Base-by-base conservation (phyloP, 345 rosid species). In the Orychophragmus violaceus region DNA sequence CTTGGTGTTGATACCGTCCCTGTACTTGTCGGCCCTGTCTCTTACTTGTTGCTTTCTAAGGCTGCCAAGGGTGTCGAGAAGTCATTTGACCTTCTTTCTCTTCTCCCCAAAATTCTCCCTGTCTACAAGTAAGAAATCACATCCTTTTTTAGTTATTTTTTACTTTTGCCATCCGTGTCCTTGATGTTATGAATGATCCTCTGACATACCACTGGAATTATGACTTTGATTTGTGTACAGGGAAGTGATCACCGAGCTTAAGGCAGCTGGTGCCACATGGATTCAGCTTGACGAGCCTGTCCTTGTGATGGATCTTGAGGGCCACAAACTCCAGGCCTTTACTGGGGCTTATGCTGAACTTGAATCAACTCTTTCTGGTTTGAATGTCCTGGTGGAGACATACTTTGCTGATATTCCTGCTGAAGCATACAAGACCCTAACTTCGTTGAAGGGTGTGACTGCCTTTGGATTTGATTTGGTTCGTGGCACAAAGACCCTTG, bases 261-360 rank as follows among this genome's bases (percentile, higher is more conserved):
- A 93, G 80, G 97, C 83, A 28, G 97, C 97, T 75, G 96, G 98
- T 78, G 98, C 98, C 68, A 80, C 96, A 69, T 83, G 90, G 87
- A 93, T 93, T 83, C 98, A 93, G 84, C 83, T 93, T 51, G 97
- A 93, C 49, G 97, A 93, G 80, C 95, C 98, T 32, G 78, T 89
- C 64, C 95, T 88, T 64, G 95, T 88, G 19, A 68, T 86, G 95
- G 97, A 93, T 79, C 98, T 93, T 65, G 97, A 90, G 50, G 77
- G 90, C 57, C 81, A 84, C 75, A 87, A 88, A 79, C 83, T 93
- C 80, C 63, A 88, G 55, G 94, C 95, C 17, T 93, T 93, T 74
- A 85, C 85, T 18, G 88, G 74, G 42, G 96, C 98, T 54, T 93
- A 90, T 62, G 68, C 90, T 27, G 85, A 84, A 17, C 74, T 93